Evolutionary conservation across 2,329 filamentous ascomycete species (phyloP), one percentile per base, ranked within the genome.

Genomic region (Trichoderma koningiopsis): DNA sequence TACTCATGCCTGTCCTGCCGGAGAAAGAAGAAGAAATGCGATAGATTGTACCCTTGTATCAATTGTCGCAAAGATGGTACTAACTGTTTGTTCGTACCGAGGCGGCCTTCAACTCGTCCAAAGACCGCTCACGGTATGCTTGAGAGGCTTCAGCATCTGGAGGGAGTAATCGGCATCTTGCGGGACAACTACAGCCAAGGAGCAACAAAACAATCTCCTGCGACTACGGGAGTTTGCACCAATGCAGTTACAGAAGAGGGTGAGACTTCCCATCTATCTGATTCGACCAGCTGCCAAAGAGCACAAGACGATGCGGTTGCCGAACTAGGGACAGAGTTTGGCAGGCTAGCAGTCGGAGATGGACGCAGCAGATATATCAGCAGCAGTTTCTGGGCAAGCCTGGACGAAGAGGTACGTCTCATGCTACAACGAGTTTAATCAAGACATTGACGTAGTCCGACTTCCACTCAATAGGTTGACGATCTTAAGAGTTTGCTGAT

Each of bases 291-390:
- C 27, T 16, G 40, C 19, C 24, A 27, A 47, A 13, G 40, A 29
- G 31, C 37, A 31, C 37, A 61, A 14, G 19, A n/a, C 40, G 40
- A 61, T 61, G 40, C 37, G 13, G 24, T 61, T 47, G n/a, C 37
- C n/a, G 58, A 61, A 49, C 6, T 61, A 2, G 58, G 58, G n/a
- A 61, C 58, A n/a, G 58, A 61, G 58, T 16, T 61, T 61, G 58
- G 58, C 27, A 61, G 58, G 24, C 37, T 61, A 27, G 58, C 58
- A 3, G 27, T 47, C 4, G 58, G 37, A 47, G 58, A 61, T 47
- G 58, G 58, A 49, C 58, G 37, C 24, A 61, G 37, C 31, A 49
- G 58, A 61, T 47, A 61, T 22, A 49, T 61, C 40, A 61, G 37
- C 40, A 61, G 58, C 22, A 47, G 58, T n/a, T 61, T 61, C 40